These are phyloP conservation scores for Asterochloris sp. DNA, from an alignment of 139 green algal genomes.

Conservation along the genomic window DNA sequence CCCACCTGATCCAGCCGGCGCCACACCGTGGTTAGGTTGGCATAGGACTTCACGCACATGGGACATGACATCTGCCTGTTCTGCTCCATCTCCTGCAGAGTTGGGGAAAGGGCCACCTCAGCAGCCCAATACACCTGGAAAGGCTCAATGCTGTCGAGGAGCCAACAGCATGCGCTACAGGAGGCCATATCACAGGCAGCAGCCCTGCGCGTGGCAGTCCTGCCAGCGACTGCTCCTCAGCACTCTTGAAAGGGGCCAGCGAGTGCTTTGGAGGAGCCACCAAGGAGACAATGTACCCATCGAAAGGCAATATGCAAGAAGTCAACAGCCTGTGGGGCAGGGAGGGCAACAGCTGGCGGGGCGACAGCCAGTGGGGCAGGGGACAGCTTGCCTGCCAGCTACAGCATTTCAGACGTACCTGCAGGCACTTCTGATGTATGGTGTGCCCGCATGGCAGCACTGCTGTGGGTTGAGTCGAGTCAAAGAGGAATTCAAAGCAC, in stretches of 20 bases:
- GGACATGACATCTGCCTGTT: conserved; percentile 46
- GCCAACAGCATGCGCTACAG: not conserved
- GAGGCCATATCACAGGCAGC: not conserved
- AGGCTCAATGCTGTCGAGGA: too few species aligned
- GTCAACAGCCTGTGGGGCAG: not conserved
- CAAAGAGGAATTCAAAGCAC: conserved; percentile 93
- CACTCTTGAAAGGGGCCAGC: not conserved
- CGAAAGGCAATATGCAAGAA: not conserved
- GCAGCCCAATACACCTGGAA: not conserved
- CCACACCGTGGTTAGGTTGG: conserved; percentile 55
- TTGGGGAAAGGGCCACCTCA: not conserved
- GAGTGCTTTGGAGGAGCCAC: not conserved
- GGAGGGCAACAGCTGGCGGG: not conserved
- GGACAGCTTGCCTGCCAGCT: not conserved
- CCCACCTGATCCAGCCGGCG: conserved; percentile 41
- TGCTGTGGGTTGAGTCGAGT: conserved; percentile 73
- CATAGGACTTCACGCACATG: conserved; percentile 66
- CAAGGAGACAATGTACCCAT: not conserved
- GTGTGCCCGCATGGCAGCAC: conserved; percentile 92
- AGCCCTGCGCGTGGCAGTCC: not conserved
- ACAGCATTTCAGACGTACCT: conserved; percentile 20
- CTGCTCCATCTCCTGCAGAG: conserved; percentile 29
- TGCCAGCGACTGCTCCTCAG: not conserved
- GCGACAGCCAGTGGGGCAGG: not conserved
- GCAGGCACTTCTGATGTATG: conserved; percentile 79